Percentiles rank a stretch among this genome's conserved stretches.
These are phyloP conservation scores for Leccinum sublutescens DNA, from an alignment of 768 basidiomycete genomes.

Conservation along the genomic window DNA sequence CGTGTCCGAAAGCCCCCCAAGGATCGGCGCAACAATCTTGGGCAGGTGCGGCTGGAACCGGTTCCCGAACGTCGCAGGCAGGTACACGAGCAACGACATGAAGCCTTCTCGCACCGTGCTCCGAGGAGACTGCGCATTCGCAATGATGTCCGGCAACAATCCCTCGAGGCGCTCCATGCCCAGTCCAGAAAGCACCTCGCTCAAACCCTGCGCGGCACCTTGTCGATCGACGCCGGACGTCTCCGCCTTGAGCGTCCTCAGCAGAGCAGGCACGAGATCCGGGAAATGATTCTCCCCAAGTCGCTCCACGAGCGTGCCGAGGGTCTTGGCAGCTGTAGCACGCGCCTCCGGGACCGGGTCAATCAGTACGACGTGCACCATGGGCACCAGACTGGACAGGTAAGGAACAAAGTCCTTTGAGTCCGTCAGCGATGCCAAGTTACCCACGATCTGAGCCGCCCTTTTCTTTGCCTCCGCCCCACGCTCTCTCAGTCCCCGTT, in stretches of 20 bases:
- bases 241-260: slow-evolving; percentile 87
- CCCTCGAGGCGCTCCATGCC: slow-evolving; percentile 98
- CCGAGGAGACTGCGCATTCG: slow-evolving; percentile 84
- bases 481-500: slow-evolving; percentile 88
- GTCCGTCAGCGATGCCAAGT: slow-evolving; percentile 86
- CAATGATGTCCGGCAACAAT: slow-evolving; percentile 89
- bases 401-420: slow-evolving; percentile 95
- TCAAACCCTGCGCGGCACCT: slow-evolving; percentile 95
- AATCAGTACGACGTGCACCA: slow-evolving; percentile 89
- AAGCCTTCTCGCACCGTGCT: slow-evolving; percentile 96
- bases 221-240: slow-evolving; percentile 95
- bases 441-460: slow-evolving; percentile 97
- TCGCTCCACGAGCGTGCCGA: slow-evolving; percentile 95
- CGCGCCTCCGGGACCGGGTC: slow-evolving; percentile 98
- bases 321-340: slow-evolving; percentile 93
- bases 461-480: slow-evolving; percentile 94
- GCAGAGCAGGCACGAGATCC: slow-evolving; percentile 85
- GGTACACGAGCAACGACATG: slow-evolving; percentile 94
- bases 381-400: slow-evolving; percentile 71
- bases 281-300: slow-evolving; percentile 95
- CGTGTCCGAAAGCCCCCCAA: slow-evolving; percentile 85
- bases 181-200: slow-evolving; percentile 90
- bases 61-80: slow-evolving; percentile 94
- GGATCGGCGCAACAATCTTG: slow-evolving; percentile 90
- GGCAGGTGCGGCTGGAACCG: slow-evolving; percentile 96